These are phyloP conservation scores for Glycine latifolia DNA, from an alignment of 306 rosid species.

Conservation along the genomic window DNA sequence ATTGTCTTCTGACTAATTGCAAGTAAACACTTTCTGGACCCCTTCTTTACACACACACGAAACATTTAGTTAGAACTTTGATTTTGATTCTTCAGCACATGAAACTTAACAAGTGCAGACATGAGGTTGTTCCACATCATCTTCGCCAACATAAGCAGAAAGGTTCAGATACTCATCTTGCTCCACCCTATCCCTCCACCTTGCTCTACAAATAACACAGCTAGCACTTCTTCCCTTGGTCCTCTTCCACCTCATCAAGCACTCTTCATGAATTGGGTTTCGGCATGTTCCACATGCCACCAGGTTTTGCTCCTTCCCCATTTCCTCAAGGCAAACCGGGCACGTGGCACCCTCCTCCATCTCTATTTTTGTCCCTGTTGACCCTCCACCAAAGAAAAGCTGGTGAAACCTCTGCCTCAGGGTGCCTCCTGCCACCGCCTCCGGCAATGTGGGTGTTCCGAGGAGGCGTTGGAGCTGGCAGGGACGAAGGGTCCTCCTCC, in stretches of 20 bases:
- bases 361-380: slow-evolving; percentile 25
- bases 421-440: slow-evolving; percentile 60
- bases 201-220: slow-evolving; percentile 92
- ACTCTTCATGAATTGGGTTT: slow-evolving; percentile 82
- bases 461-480: slow-evolving; percentile 67
- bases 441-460: slow-evolving; percentile 52
- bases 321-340: slow-evolving; percentile 84
- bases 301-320: slow-evolving; percentile 65
- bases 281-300: slow-evolving; percentile 77
- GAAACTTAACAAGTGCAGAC: slow-evolving; percentile 10
- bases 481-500: slow-evolving; percentile 62
- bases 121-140: slow-evolving; percentile 24
- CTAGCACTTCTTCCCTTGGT: slow-evolving; percentile 63
- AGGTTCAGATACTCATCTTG: slow-evolving; percentile 75
- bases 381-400: slow-evolving; percentile 46
- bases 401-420: slow-evolving; percentile 70
- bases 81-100: too few species aligned
- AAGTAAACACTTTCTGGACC: too few species aligned
- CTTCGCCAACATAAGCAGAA: slow-evolving; percentile 65
- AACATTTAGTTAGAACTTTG: too few species aligned
- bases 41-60: too few species aligned
- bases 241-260: slow-evolving; percentile 77
- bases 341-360: slow-evolving; percentile 71
- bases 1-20: too few species aligned
- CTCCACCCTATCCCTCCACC: slow-evolving; percentile 63